These are phyloP conservation scores for Camptophora hylomeconis DNA, from an alignment of 2,329 filamentous ascomycete species.

Conservation along the genomic window DNA sequence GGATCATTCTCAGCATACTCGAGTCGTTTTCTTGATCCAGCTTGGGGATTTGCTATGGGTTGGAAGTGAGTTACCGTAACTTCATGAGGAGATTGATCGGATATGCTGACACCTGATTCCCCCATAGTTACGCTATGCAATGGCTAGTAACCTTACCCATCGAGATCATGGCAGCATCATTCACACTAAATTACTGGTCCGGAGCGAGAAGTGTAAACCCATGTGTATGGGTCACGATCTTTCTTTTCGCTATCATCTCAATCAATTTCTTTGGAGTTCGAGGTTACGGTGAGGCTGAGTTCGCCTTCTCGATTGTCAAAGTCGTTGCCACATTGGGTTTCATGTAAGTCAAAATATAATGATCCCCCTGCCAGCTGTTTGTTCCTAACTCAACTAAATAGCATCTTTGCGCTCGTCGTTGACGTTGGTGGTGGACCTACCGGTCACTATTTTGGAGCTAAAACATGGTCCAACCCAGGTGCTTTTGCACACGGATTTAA, in stretches of 20 bases:
- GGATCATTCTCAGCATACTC: constrained; percentile 87
- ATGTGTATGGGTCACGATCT: constrained; percentile 58
- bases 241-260: constrained; percentile 54
- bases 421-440: constrained; percentile 66
- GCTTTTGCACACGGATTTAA: constrained; percentile 56
- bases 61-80: constrained; percentile 56
- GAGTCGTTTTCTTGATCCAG: constrained; percentile 79
- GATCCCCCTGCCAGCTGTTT: too few species aligned
- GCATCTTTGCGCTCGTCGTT: constrained; percentile 70
- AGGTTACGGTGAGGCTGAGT: constrained; percentile 74
- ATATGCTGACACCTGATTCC: neutral
- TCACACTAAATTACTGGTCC: constrained; percentile 69
- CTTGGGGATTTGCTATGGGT: constrained; percentile 90
- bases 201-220: constrained; percentile 44
- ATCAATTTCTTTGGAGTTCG: constrained; percentile 79
- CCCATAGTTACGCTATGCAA: constrained; percentile 61
- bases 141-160: constrained; percentile 74
- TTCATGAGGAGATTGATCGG: neutral
- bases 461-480: constrained; percentile 66
- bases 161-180: constrained; percentile 73
- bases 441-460: constrained; percentile 58
- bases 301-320: constrained; percentile 69
- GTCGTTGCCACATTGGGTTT: constrained; percentile 70
- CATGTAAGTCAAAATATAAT: constrained; percentile 48
- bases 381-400: too few species aligned